Conservation (phyloP, 2,329 filamentous ascomycete genomes). For the Diaporthe ampelina region DNA sequence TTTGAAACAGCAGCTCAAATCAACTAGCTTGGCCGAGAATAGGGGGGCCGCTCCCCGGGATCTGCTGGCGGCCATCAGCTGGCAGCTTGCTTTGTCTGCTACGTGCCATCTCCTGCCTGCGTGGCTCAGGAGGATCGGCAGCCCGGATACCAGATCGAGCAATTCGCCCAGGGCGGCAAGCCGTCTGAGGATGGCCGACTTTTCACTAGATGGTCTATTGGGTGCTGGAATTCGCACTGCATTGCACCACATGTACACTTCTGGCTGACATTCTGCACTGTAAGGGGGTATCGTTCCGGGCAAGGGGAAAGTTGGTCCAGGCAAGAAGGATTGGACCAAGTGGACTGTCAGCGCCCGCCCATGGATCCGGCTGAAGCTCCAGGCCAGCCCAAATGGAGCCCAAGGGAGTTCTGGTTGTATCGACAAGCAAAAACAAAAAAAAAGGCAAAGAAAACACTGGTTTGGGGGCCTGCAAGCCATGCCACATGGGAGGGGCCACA, state of each 20-base stretch:
- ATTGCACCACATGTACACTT: not conserved
- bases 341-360: constrained; percentile 15
- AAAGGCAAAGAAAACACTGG: not conserved
- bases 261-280: not conserved
- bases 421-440: not conserved
- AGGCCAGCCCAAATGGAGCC: constrained; percentile 15
- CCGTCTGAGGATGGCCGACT: not conserved
- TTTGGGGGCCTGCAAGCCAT: constrained; percentile 27
- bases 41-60: constrained; percentile 17
- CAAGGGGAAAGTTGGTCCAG: not conserved
- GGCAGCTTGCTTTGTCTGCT: constrained; percentile 15
- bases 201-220: not conserved
- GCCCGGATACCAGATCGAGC: constrained; percentile 18
- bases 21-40: constrained; percentile 17
- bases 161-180: constrained; percentile 22
- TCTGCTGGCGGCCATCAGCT: not conserved
- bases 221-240: constrained; percentile 6
- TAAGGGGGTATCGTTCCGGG: not conserved
- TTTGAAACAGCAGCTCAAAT: constrained; percentile 38
- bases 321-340: constrained; percentile 2
- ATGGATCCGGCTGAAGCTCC: constrained; percentile 22
- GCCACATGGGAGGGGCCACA: constrained; percentile 16
- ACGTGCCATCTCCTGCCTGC: constrained; percentile 33
- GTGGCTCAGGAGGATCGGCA: constrained; percentile 40
- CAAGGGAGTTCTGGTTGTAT: not conserved